phyloP scores from a whole-genome alignment of 805 yeast species.

The Wickerhamomyces kurtzmanii region DNA sequence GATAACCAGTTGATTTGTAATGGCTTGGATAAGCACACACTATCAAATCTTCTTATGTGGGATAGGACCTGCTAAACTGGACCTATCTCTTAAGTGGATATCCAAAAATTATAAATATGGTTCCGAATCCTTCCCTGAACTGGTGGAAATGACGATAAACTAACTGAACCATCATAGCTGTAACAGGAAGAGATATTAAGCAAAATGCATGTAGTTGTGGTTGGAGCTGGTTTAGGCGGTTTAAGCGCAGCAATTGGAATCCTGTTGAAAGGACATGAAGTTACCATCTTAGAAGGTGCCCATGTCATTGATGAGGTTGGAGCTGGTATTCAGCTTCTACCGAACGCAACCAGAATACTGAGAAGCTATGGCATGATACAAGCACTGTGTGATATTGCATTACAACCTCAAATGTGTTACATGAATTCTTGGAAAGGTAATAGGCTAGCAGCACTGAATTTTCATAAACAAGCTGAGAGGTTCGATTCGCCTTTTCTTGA shows the following conservation, averaged over 20 bases:
- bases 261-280: constrained; percentile 15
- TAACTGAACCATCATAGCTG: no score
- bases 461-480: constrained; percentile 12
- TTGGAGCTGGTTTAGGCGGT: constrained; percentile 21
- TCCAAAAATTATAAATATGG: no score
- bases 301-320: constrained; percentile 17
- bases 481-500: constrained; percentile 15
- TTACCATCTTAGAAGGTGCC: constrained; percentile 17
- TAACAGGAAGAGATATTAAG: no score
- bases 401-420: constrained; percentile 10
- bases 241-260: constrained; percentile 18
- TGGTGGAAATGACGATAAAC: no score
- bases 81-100: no score
- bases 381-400: constrained; percentile 6
- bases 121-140: no score
- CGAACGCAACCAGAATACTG: constrained; percentile 16
- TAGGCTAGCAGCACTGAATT: constrained; percentile 9
- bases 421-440: constrained; percentile 13
- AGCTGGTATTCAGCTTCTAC: constrained; percentile 20
- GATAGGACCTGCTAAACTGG: no score
- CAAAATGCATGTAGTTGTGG: no score
- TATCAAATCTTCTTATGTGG: no score
- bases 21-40: no score
- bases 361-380: constrained; percentile 10
- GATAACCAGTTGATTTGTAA: no score